Conservation (phyloP, 371 early-diverging fungal genomes). For the Rhizopus delemar region DNA sequence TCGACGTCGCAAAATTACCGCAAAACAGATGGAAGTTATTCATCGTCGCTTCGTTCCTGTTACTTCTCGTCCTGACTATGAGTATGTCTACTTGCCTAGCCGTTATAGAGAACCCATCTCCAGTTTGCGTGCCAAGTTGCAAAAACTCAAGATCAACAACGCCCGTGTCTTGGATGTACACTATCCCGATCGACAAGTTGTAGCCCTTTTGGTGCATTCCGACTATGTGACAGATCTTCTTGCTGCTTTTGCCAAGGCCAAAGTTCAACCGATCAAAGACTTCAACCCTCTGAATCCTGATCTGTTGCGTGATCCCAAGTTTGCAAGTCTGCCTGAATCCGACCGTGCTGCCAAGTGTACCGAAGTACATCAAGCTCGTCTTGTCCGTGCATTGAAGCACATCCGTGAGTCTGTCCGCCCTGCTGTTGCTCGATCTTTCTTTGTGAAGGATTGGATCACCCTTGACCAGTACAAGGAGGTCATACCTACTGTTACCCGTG, state of each 20-base stretch:
- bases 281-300: conserved; percentile 3
- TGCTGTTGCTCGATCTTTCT: background rate
- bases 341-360: background rate
- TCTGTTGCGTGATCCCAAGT: background rate
- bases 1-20: background rate
- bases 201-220: conserved; percentile 1
- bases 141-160: background rate
- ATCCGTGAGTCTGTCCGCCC: background rate
- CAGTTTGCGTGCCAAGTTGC: background rate
- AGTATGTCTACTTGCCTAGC: background rate
- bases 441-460: background rate
- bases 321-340: background rate
- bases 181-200: conserved; percentile 2
- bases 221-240: background rate
- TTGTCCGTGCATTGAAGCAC: background rate
- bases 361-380: conserved; percentile 1
- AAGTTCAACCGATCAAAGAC: background rate
- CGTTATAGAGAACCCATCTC: conserved; percentile 2
- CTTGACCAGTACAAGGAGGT: background rate
- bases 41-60: background rate
- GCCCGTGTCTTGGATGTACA: conserved; percentile 2
- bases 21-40: background rate
- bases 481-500: too few relatives aligned
- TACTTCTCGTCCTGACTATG: background rate
- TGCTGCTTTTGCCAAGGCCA: background rate